Percentiles rank a stretch among this genome's conserved stretches.
These are phyloP conservation scores for Petunia secreta DNA, from an alignment of 257 asterid species.

Conservation along the genomic window DNA sequence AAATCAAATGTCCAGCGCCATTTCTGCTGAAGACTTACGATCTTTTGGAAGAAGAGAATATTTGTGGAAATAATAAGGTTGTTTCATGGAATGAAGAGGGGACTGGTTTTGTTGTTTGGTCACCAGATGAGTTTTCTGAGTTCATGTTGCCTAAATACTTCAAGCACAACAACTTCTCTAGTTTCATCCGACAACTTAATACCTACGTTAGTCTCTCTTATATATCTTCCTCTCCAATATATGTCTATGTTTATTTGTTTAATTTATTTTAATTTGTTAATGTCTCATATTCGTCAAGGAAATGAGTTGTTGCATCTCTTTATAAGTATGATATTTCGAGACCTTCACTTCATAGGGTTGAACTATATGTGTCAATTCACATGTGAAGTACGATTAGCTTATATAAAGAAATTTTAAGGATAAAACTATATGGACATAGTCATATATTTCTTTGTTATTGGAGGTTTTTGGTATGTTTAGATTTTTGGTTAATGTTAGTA, in stretches of 20 bases:
- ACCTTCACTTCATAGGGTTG: too few relatives aligned
- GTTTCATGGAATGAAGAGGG: slow-evolving; percentile 47
- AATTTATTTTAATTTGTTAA: background rate
- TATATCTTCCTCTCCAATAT: background rate
- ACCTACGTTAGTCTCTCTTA: slow-evolving; percentile 38
- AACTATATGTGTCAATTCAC: too few relatives aligned
- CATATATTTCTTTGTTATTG: background rate
- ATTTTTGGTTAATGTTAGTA: too few relatives aligned
- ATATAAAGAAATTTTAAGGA: too few relatives aligned
- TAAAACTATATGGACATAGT: background rate
- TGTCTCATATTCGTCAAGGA: background rate
- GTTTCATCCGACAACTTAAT: slow-evolving; percentile 48
- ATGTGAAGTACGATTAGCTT: too few relatives aligned
- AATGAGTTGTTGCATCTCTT: too few relatives aligned
- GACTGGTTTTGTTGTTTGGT: slow-evolving; percentile 43
- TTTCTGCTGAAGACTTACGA: slow-evolving; percentile 60
- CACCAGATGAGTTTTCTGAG: slow-evolving; percentile 38
- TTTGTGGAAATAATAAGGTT: slow-evolving; percentile 7
- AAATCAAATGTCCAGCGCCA: slow-evolving; percentile 57
- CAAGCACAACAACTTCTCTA: slow-evolving; percentile 47
- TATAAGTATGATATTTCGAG: too few relatives aligned
- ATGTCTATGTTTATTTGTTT: background rate
- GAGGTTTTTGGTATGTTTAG: background rate
- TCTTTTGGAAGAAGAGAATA: slow-evolving; percentile 56
- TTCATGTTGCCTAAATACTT: slow-evolving; percentile 41